Evolutionary conservation across 176 grass and related monocot species (phyloP).

Genomic region (Avena insularis): DNA sequence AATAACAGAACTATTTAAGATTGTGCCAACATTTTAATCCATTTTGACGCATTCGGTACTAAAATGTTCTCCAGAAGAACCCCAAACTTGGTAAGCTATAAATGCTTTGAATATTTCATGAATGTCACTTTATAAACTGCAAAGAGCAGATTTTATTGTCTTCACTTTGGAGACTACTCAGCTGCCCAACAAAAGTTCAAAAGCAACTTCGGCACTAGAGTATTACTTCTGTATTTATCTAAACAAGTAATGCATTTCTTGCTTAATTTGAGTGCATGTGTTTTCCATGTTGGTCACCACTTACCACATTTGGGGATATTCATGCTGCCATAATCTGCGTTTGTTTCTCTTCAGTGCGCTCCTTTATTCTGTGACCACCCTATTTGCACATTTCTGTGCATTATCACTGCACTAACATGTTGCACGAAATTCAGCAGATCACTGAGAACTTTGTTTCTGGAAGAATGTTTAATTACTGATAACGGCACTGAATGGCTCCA

Average conservation of each 20-base stretch:
- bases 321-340: slow-evolving; percentile 1
- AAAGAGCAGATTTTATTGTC: not conserved
- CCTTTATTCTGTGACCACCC: slow-evolving; percentile 15
- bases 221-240: not conserved
- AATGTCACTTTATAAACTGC: not conserved
- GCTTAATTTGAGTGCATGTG: not conserved
- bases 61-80: not conserved
- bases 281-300: slow-evolving; percentile 27
- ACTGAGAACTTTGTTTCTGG: slow-evolving; percentile 68
- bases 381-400: slow-evolving; percentile 8
- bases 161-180: not conserved
- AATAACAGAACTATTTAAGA: not conserved
- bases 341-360: slow-evolving; percentile 21
- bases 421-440: slow-evolving; percentile 49
- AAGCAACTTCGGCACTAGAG: not conserved
- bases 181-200: not conserved
- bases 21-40: not conserved
- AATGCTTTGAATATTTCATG: not conserved
- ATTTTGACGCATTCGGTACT: not conserved
- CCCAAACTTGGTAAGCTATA: not conserved
- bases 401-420: slow-evolving; percentile 39
- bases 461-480: slow-evolving; percentile 64
- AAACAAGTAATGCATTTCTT: not conserved
- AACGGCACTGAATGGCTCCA: slow-evolving; percentile 58
- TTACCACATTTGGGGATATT: not conserved